Evolutionary conservation across 768 basidiomycete genomes (phyloP).

Genomic region (Russula griseocarnosa): DNA sequence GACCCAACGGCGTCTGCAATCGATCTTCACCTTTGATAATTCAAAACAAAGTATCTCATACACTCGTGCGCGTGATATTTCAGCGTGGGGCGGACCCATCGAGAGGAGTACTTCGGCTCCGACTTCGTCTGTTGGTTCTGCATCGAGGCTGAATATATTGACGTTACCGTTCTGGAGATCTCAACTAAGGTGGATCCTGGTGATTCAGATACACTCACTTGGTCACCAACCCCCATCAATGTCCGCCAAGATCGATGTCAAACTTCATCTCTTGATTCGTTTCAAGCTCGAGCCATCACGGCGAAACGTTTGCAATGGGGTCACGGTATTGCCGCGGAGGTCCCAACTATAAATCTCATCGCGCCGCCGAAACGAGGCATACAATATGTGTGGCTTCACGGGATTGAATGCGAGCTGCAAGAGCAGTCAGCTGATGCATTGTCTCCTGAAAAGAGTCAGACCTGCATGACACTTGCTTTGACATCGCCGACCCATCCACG

Average conservation of each 20-base stretch:
- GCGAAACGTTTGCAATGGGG: conserved; percentile 41
- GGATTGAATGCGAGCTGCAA: conserved; percentile 76
- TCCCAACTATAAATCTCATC: conserved; percentile 73
- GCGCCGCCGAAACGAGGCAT: conserved; percentile 72
- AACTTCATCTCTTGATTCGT: conserved; percentile 82
- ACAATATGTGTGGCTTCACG: conserved; percentile 61
- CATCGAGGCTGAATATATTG: conserved; percentile 48
- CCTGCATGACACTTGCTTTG: conserved; percentile 52
- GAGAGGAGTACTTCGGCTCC: conserved; percentile 4
- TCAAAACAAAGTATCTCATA: conserved; percentile 32
- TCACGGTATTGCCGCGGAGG: conserved; percentile 52
- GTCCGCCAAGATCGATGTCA: conserved; percentile 67
- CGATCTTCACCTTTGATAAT: background rate
- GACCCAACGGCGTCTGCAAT: conserved; percentile 66
- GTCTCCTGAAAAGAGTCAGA: conserved; percentile 30
- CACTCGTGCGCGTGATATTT: conserved; percentile 56
- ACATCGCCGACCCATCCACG: conserved; percentile 59
- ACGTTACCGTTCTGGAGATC: conserved; percentile 53
- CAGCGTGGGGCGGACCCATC: conserved; percentile 30
- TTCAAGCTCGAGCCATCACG: conserved; percentile 10
- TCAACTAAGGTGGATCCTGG: background rate
- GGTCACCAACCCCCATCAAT: conserved; percentile 60
- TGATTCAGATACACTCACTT: conserved; percentile 44
- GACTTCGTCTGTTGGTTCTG: conserved; percentile 6
- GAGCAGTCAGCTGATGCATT: conserved; percentile 5